phyloP scores from a whole-genome alignment of 2,329 filamentous ascomycete genomes.

The Thielaviopsis populi region DNA sequence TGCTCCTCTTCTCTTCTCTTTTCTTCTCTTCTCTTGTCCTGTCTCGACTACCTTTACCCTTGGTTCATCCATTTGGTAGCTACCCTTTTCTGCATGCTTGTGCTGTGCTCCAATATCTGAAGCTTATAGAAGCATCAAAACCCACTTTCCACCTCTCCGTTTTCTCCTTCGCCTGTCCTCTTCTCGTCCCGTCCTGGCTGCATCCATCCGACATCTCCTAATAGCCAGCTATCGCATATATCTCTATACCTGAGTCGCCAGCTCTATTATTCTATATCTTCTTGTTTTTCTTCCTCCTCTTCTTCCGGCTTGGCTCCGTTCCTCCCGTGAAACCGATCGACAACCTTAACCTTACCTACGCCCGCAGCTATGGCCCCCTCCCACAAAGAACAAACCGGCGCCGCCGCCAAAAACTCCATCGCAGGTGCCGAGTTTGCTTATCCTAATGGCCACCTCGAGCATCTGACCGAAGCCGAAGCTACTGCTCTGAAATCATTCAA shows the following conservation, averaged over 20 bases:
- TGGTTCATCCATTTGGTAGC: not conserved
- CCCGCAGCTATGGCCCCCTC: slow-evolving; percentile 4
- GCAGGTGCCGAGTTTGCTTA: slow-evolving; percentile 35
- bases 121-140: not conserved
- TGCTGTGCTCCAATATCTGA: not conserved
- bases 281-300: not conserved
- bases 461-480: slow-evolving; percentile 56
- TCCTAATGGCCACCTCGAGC: slow-evolving; percentile 65
- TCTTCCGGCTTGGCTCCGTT: not conserved
- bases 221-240: not conserved
- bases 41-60: too few relatives aligned
- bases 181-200: not conserved
- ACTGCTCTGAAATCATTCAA: slow-evolving; percentile 59
- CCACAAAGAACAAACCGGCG: not conserved
- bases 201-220: not conserved
- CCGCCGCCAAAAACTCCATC: slow-evolving; percentile 10
- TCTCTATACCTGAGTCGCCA: too few relatives aligned
- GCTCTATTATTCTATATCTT: not conserved
- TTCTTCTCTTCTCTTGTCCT: too few relatives aligned
- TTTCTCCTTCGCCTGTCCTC: not conserved
- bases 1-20: not conserved
- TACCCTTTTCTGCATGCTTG: not conserved
- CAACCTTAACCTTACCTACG: not conserved
- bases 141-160: not conserved
- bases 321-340: not conserved